Evolutionary conservation across 2,329 filamentous ascomycete species (phyloP).

Genomic region (Venturia oleaginea): DNA sequence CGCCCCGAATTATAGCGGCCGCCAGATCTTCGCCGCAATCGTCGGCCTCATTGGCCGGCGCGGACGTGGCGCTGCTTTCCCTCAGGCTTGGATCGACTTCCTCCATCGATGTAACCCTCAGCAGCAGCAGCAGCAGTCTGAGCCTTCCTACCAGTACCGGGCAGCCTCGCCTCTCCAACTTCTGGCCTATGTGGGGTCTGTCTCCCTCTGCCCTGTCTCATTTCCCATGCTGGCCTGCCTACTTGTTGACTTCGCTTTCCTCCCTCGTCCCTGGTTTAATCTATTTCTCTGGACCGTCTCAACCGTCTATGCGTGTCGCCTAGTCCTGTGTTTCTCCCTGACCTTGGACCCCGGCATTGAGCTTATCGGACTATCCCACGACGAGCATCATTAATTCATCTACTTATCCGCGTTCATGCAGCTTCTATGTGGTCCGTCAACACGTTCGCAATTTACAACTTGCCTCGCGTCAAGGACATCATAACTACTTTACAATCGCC

Average conservation of each 20-base stretch:
- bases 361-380: constrained; percentile 9
- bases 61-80: background rate
- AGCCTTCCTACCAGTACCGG: background rate
- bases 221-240: constrained; percentile 9
- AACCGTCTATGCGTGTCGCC: background rate
- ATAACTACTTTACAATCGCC: background rate
- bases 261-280: constrained; percentile 9
- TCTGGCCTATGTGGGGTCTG: background rate
- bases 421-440: constrained; percentile 1
- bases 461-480: background rate
- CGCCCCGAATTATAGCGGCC: constrained; percentile 10
- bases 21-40: background rate
- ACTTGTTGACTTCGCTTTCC: constrained; percentile 5
- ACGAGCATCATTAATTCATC: background rate
- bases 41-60: constrained; percentile 5
- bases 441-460: constrained; percentile 1
- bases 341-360: background rate
- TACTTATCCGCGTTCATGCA: constrained; percentile 7
- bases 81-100: constrained; percentile 7
- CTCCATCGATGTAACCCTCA: constrained; percentile 12
- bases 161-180: constrained; percentile 9
- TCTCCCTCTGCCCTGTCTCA: constrained; percentile 10
- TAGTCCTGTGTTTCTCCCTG: background rate
- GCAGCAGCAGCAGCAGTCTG: background rate
- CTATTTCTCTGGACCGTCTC: constrained; percentile 9